Percentiles rank a stretch among this genome's conserved stretches.
Conservation (phyloP, 176 grass and related monocot genomes). For the Eremochloa ophiuroides region DNA sequence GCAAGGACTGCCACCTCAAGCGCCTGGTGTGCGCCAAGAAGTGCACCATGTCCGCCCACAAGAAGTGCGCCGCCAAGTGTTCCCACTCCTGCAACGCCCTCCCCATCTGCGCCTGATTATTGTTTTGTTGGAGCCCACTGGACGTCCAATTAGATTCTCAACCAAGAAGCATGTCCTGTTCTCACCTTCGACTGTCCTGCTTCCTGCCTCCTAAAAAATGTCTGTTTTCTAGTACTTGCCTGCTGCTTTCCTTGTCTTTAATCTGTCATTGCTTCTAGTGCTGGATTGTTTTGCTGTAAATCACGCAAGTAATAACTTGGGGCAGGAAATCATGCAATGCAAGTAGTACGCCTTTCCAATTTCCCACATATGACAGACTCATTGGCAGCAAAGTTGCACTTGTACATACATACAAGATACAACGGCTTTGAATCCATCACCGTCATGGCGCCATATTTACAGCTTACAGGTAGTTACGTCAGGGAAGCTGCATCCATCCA, state of each 20-base stretch:
- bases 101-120: conserved; percentile 15
- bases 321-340: too few species aligned
- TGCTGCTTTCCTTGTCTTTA: not conserved
- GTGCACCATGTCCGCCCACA: conserved; percentile 10
- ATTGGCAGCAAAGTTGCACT: too few species aligned
- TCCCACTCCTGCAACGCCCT: not conserved
- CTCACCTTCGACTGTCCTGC: not conserved
- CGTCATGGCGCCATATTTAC: not conserved
- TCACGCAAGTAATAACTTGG: too few species aligned
- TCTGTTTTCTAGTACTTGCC: not conserved
- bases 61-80: conserved; percentile 15
- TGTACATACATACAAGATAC: not conserved
- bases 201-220: not conserved
- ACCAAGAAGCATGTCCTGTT: too few species aligned
- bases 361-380: too few species aligned
- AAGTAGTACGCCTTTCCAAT: too few species aligned
- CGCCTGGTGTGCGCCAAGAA: conserved; percentile 32
- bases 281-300: not conserved
- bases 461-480: not conserved
- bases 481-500: not conserved
- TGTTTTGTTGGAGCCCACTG: too few species aligned
- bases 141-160: too few species aligned
- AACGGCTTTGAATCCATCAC: not conserved
- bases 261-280: not conserved
- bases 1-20: conserved; percentile 27